Base-by-base conservation (phyloP, 2,329 filamentous ascomycete species). In the Neofusicoccum cordaticola region DNA sequence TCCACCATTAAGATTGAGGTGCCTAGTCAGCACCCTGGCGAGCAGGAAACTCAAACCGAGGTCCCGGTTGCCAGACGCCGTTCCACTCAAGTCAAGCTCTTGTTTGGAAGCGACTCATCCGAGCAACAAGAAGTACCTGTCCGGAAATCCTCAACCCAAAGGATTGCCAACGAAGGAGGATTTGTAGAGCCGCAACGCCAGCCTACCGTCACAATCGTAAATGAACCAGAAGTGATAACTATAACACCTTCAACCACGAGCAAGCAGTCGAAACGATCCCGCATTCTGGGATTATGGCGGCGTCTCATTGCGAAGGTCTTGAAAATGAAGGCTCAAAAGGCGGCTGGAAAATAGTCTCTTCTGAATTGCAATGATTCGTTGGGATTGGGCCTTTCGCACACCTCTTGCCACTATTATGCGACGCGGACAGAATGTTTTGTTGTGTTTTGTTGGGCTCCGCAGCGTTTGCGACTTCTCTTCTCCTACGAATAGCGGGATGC, bases 241-340 rank as follows among this genome's bases (percentile, higher is more conserved):
- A 31, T 31, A 7, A 31, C 27, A 7, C 6, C 51, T 19, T 57
- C 41, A 6, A 15, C 19, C 2, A 19, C 15, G 5, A 47, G 41
- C 56, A 47, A 47, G 13, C 41, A 35, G 13, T 58, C 42, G n/a
- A 63, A 56, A 13, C 37, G 61, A 15, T 9, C 17, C 0, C 50
- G 61, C 19, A 37, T 63, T 47, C 31, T 41, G 45, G 22, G 15
- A 17, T 22, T 53, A 4, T 63, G 61, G 61, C 61, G 61, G 9
- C 48, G 61, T 6, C 8, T 63, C 8, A n/a, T 63, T 2, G 41
- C 41, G 1, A 63, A 56, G 22, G 12, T 63, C n/a, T 6, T 56
- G 61, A 15, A 44, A 31, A 56, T 19, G 11, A 45, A 53, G 60
- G 37, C 39, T 34, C 19, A 44, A 35, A 19, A 44, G 17, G 22